Evolutionary conservation across 352 stramenopile species (phyloP), one percentile per base, ranked within the genome.

Genomic region (Pythium folliculosum): DNA sequence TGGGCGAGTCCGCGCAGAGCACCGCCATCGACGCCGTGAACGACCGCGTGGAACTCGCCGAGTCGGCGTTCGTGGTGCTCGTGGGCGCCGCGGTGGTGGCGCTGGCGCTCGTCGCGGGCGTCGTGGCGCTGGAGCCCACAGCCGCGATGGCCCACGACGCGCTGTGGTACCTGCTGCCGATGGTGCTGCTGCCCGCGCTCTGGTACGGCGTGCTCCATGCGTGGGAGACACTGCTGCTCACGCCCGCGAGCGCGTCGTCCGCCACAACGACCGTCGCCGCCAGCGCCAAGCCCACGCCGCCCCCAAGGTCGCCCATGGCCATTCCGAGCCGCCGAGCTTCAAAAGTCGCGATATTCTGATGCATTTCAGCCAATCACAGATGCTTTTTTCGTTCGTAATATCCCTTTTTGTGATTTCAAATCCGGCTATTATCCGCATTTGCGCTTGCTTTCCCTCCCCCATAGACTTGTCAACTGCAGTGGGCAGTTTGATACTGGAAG

Each of bases 131-230:
- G 3, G 60, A 71, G 14, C 69, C 82, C 38, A 47, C 86, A 49
- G 59, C 69, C 21, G 67, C 76, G 10, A 79, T 80, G 53, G 73
- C 69, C 9, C 56, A 49, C 12, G 70, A 76, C 37, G 71, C 66
- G 53, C 50, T 88, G 60, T 65, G 73, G 27, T 77, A 71, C 30
- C 32, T 86, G 27, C 56, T 89, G 23, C 75, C 77, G 6, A 83
- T 89, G 69, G 63, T 89, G 16, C 25, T 81, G 5, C 58, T 90
- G 47, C 83, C 83, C 1, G 44, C 84, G 17, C 60, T 62, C 9
- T 90, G 78, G 78, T 60, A 89, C 43, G 22, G 66, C 16, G 65
- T 69, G 38, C 73, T 92, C 19, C 66, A 89, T 27, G 22, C 77
- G 19, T 89, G 77, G 80, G 83, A 92, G 54, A 65, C 25, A 37